A percentile compares a stretch with the other conserved stretches of the same genome.
Conservation (phyloP, 306 rosid species). For the Vigna reflexopilosa region DNA sequence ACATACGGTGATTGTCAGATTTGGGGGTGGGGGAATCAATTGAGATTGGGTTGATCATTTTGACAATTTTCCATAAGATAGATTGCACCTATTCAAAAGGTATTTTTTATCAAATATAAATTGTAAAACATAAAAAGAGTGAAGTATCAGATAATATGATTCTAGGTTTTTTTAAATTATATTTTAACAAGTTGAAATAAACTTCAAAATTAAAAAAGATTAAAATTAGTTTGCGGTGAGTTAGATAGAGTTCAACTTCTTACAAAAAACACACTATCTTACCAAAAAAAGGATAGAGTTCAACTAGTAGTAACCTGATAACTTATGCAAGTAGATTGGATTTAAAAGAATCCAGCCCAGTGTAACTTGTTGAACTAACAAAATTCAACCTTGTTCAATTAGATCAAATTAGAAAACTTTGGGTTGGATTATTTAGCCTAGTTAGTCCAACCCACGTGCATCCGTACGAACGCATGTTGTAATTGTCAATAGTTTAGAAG, state of each 20-base stretch:
- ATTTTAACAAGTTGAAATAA: too few relatives aligned
- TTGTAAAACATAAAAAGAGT: too few relatives aligned
- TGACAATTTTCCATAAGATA: too few relatives aligned
- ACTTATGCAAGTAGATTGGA: not conserved
- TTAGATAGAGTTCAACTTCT: not conserved
- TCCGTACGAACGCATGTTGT: not conserved
- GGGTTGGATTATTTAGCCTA: not conserved
- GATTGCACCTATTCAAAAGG: too few relatives aligned
- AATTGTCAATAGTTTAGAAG: not conserved
- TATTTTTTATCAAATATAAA: too few relatives aligned
- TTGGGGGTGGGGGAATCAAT: not conserved
- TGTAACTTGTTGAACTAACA: not conserved
- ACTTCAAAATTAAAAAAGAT: too few relatives aligned
- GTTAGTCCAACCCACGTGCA: not conserved
- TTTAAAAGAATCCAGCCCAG: not conserved
- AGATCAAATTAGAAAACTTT: not conserved
- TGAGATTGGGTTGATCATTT: not conserved
- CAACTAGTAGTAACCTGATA: not conserved
- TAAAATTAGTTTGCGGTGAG: not conserved
- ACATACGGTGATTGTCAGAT: not conserved
- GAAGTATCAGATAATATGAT: not conserved
- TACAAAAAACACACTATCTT: too few relatives aligned
- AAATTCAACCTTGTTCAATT: not conserved
- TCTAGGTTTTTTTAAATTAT: too few relatives aligned
- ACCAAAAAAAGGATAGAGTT: too few relatives aligned